These are phyloP conservation scores for Bipolaris victoriae DNA, from an alignment of 2,329 filamentous ascomycete genomes.

Conservation along the genomic window DNA sequence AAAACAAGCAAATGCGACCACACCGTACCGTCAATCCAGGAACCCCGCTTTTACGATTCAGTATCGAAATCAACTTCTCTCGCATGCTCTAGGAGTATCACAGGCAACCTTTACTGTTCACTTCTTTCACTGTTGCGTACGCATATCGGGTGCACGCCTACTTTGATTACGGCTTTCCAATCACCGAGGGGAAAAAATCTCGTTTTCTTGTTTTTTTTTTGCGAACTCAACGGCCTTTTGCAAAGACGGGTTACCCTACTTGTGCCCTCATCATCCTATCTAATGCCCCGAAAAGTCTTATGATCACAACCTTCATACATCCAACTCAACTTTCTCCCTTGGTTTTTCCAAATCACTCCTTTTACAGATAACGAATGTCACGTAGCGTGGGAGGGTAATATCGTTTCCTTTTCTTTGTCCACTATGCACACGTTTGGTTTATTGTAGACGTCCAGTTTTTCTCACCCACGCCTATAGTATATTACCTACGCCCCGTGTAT, in stretches of 20 bases:
- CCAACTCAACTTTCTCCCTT: neutral
- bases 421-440: neutral
- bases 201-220: neutral
- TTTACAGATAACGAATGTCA: constrained; percentile 27
- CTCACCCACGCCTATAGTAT: neutral
- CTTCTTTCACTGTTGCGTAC: neutral
- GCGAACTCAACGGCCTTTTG: neutral
- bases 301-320: neutral
- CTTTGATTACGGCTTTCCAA: neutral
- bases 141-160: neutral
- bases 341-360: neutral
- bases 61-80: neutral
- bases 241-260: neutral
- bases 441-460: neutral
- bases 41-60: neutral
- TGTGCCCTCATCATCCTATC: neutral
- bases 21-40: neutral
- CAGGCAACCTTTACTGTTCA: neutral
- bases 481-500: neutral
- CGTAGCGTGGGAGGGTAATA: constrained; percentile 30
- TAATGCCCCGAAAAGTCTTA: constrained; percentile 10
- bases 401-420: neutral
- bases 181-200: neutral
- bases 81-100: neutral
- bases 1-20: neutral